These are phyloP conservation scores for Coniochaeta sp. DNA, from an alignment of 2,329 filamentous ascomycete species.

Conservation along the genomic window DNA sequence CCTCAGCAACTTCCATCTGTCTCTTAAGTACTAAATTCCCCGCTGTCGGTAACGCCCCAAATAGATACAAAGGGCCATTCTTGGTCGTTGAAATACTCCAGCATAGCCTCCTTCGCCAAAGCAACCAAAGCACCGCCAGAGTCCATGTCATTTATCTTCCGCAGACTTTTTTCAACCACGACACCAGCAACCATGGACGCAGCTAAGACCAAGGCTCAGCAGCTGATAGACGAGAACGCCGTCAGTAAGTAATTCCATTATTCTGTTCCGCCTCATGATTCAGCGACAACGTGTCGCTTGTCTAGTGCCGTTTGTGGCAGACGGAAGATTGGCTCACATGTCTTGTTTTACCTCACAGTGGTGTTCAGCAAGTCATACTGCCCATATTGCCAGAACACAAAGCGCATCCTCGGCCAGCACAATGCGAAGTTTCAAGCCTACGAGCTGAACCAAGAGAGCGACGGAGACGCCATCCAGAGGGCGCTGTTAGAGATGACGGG, in stretches of 20 bases:
- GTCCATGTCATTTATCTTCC: constrained; percentile 55
- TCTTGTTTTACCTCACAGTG: constrained; percentile 38
- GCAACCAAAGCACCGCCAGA: constrained; percentile 9
- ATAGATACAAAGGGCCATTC: not conserved
- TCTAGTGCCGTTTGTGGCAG: not conserved
- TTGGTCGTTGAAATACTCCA: not conserved
- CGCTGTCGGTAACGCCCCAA: too few relatives aligned
- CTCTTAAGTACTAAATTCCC: not conserved
- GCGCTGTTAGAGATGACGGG: constrained; percentile 72
- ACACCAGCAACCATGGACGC: constrained; percentile 69
- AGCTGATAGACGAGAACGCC: constrained; percentile 80
- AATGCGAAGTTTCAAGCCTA: constrained; percentile 67
- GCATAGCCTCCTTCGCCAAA: constrained; percentile 6
- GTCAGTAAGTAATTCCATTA: constrained; percentile 59
- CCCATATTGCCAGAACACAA: constrained; percentile 80
- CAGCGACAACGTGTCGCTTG: not conserved
- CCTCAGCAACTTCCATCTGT: not conserved
- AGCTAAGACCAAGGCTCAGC: constrained; percentile 74
- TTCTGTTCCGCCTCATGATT: not conserved
- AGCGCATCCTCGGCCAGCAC: constrained; percentile 61
- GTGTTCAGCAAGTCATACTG: constrained; percentile 98
- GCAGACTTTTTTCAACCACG: constrained; percentile 59
- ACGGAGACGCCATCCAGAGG: constrained; percentile 75
- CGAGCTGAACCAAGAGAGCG: constrained; percentile 80
- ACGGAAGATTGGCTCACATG: not conserved